These are phyloP conservation scores for Ramalina intermedia DNA, from an alignment of 495 filamentous ascomycete species.

Conservation along the genomic window DNA sequence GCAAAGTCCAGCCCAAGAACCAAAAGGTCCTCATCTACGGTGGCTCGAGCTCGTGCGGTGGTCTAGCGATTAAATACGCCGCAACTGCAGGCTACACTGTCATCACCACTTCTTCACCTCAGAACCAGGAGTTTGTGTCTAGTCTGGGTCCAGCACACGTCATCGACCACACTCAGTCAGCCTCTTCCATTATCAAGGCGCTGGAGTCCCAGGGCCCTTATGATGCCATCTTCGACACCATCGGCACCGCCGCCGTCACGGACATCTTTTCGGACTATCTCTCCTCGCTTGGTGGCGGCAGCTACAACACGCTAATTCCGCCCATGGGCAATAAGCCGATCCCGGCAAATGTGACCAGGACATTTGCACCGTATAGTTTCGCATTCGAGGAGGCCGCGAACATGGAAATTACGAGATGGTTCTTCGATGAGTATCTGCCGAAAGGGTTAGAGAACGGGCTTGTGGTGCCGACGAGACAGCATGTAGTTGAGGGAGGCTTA, in stretches of 20 bases:
- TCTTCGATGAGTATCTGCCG: slow-evolving; percentile 1
- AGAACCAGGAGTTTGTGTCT: slow-evolving; percentile 18
- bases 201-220: slow-evolving; percentile 12
- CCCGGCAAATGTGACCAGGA: background rate
- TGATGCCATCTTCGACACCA: slow-evolving; percentile 1
- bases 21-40: slow-evolving; percentile 22
- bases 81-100: slow-evolving; percentile 19
- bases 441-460: background rate
- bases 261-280: background rate
- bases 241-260: background rate
- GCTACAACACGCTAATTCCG: background rate
- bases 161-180: slow-evolving; percentile 11
- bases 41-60: slow-evolving; percentile 17
- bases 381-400: background rate
- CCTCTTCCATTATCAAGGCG: background rate
- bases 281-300: background rate
- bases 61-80: slow-evolving; percentile 19
- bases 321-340: background rate
- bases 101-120: slow-evolving; percentile 21
- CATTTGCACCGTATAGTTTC: background rate
- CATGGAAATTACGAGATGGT: background rate
- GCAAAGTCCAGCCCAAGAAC: slow-evolving; percentile 3
- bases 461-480: background rate
- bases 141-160: slow-evolving; percentile 11
- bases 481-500: background rate